Conservation (phyloP, 1,284 basidiomycete genomes). For the Marasmius fiardii region DNA sequence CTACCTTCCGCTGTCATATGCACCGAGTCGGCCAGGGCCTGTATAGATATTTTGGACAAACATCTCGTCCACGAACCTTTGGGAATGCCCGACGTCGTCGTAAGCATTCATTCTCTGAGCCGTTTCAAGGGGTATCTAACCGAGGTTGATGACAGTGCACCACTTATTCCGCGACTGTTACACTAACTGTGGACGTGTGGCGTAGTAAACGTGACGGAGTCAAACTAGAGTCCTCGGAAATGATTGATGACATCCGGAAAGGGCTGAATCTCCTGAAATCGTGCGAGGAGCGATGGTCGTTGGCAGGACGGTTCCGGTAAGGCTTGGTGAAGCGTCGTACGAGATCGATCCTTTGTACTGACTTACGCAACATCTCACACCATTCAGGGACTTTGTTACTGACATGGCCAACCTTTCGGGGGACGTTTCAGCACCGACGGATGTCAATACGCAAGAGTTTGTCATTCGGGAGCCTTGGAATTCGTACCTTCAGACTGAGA, state of each 20-base stretch:
- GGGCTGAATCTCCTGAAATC: background rate
- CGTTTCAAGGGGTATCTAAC: too few species aligned
- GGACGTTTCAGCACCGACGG: background rate
- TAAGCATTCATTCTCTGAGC: background rate
- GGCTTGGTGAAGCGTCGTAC: background rate
- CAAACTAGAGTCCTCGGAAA: background rate
- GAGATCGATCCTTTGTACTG: background rate
- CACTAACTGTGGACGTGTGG: background rate
- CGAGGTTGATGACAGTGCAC: background rate
- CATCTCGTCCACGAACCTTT: background rate
- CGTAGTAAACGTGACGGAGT: background rate
- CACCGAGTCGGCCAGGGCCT: conserved; percentile 1
- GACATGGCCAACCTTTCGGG: background rate
- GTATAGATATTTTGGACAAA: conserved; percentile 1
- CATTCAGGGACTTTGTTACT: background rate
- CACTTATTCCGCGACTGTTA: background rate
- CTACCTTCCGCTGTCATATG: conserved; percentile 4
- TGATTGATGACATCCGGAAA: background rate
- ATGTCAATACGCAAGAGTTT: background rate
- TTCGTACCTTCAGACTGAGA: background rate
- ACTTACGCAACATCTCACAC: background rate
- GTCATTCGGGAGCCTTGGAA: background rate
- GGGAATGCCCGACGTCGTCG: background rate
- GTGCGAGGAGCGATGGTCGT: conserved; percentile 2
- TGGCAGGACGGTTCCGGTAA: conserved; percentile 2